These are phyloP conservation scores for Candida berthetii DNA, from an alignment of 805 yeast species.

Conservation along the genomic window DNA sequence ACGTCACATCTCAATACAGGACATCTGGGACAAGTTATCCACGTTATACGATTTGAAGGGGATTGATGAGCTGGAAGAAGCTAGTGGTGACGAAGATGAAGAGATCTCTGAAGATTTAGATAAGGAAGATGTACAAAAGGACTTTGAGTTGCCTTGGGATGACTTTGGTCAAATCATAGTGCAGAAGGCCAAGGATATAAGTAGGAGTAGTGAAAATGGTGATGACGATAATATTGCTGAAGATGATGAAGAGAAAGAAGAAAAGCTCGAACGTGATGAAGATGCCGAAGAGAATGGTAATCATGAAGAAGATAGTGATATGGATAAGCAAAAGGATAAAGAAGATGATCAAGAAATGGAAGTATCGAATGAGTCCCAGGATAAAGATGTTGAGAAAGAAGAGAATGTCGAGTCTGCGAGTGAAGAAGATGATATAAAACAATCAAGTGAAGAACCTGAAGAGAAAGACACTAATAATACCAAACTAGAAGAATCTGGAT, in stretches of 20 bases:
- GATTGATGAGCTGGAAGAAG: conserved; percentile 48
- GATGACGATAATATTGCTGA: conserved; percentile 6
- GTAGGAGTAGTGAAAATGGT: conserved; percentile 1
- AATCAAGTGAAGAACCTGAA: conserved; percentile 3
- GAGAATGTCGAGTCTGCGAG: neutral
- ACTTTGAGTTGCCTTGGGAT: neutral
- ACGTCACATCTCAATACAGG: conserved; percentile 34
- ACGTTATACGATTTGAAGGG: conserved; percentile 50
- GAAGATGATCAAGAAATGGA: conserved; percentile 2
- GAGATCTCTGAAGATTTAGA: conserved; percentile 6
- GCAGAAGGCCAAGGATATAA: neutral
- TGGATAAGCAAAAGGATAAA: conserved; percentile 5
- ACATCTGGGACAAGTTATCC: conserved; percentile 52
- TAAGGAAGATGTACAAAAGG: conserved; percentile 9
- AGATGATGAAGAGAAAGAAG: conserved; percentile 8
- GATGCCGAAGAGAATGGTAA: conserved; percentile 9
- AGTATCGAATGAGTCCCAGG: neutral
- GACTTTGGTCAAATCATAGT: neutral
- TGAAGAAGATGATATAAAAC: neutral
- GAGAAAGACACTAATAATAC: conserved; percentile 1
- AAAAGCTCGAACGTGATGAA: conserved; percentile 4
- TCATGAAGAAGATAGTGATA: conserved; percentile 5
- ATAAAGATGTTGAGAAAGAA: neutral
- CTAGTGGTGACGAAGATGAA: conserved; percentile 8
- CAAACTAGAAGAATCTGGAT: conserved; percentile 1